Evolutionary conservation across 164 flowering plant genomes (phyloP).

Genomic region (Stephania yunnanensis): DNA sequence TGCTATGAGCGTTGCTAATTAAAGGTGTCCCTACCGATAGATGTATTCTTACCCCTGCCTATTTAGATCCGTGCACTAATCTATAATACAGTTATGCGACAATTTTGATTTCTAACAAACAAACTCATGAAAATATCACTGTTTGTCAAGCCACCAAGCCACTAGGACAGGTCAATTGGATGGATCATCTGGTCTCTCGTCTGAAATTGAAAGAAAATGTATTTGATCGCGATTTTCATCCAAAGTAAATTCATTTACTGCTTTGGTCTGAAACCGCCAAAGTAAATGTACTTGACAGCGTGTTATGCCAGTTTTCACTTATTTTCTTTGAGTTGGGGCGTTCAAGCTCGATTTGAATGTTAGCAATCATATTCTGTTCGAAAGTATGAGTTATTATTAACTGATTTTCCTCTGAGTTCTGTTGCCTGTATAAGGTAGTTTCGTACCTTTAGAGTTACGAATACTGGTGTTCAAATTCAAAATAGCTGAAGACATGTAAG

Average conservation of each 20-base stretch:
- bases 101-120: too few species aligned
- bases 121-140: too few species aligned
- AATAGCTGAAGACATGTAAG: neutral
- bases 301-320: too few species aligned
- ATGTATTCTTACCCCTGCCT: too few species aligned
- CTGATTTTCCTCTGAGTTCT: neutral
- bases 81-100: too few species aligned
- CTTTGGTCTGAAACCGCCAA: neutral
- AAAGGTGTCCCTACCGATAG: neutral
- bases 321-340: neutral
- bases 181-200: neutral
- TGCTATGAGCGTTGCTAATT: neutral
- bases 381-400: too few species aligned
- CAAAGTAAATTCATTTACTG: neutral
- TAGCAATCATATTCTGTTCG: neutral
- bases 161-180: neutral
- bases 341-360: neutral
- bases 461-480: neutral
- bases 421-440: neutral
- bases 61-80: too few species aligned
- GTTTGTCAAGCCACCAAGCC: neutral
- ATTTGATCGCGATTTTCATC: too few species aligned
- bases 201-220: too few species aligned
- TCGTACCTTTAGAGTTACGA: neutral
- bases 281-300: too few species aligned